Percentiles rank a stretch among this genome's conserved stretches.
phyloP scores from a whole-genome alignment of 164 flowering plant genomes.

The Nymphaea colorata region DNA sequence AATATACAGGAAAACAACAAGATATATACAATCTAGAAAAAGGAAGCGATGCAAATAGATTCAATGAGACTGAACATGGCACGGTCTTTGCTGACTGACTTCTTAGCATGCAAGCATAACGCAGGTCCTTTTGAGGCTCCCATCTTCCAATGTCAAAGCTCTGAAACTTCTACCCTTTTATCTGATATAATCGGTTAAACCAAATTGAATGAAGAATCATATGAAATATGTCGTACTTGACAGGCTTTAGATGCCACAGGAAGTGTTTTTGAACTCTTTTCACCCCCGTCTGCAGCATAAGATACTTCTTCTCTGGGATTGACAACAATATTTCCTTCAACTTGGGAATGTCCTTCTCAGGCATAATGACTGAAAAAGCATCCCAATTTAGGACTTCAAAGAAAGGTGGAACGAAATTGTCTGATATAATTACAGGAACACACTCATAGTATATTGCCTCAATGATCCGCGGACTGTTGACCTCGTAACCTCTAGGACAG shows the following conservation, averaged over 20 bases:
- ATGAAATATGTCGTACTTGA: slow-evolving; percentile 9
- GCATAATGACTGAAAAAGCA: slow-evolving; percentile 3
- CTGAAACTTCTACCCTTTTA: neutral
- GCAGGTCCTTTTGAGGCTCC: too few relatives aligned
- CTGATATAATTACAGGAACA: slow-evolving; percentile 9
- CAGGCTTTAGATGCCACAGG: slow-evolving; percentile 7
- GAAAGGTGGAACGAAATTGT: slow-evolving; percentile 9
- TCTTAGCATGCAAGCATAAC: too few relatives aligned
- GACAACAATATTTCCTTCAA: slow-evolving; percentile 7
- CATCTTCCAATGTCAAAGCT: neutral
- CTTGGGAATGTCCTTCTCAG: slow-evolving; percentile 7
- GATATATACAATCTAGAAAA: too few relatives aligned
- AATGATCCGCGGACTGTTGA: slow-evolving; percentile 5
- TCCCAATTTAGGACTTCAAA: slow-evolving; percentile 7
- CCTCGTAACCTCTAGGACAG: slow-evolving; percentile 9
- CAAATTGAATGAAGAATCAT: slow-evolving; percentile 11
- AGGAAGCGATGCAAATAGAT: too few relatives aligned
- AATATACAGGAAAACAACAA: too few relatives aligned
- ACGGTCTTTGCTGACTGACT: too few relatives aligned
- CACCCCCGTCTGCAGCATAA: slow-evolving; percentile 3
- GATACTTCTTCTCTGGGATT: slow-evolving; percentile 5
- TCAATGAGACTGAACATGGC: too few relatives aligned
- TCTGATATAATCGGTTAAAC: slow-evolving; percentile 7
- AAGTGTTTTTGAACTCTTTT: slow-evolving; percentile 8
- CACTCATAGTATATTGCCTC: slow-evolving; percentile 9